Evolutionary conservation across 345 rosid genomes (phyloP), one percentile per base, ranked within the genome.

Genomic region (Leavenworthia alabamica): DNA sequence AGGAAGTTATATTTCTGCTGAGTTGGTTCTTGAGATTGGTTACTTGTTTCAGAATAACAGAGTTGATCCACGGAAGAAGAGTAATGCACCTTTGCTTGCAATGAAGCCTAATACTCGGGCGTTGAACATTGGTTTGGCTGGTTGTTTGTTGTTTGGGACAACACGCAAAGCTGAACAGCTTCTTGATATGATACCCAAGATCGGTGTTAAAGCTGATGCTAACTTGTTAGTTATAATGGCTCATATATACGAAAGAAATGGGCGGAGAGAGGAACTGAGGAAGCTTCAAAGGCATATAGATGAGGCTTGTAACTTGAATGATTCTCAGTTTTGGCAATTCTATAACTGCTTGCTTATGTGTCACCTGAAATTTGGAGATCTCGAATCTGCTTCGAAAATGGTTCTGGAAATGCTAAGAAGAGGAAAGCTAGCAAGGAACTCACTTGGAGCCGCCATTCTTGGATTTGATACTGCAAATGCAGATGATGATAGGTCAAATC

Each of bases 81-180:
- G 76, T 69, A 92, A 92, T 60, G 80, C 84, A 1, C 80, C 91
- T 53, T 73, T 92, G 71, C 80, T 92, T 73, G 81, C 83, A 20
- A 89, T 85, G 98, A 92, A 81, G 82, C 98, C 97, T 64, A 81
- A 86, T 66, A 75, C 94, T 5, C 75, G 33, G 44, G 71, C 84
- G 47, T 72, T 86, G 74, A 89, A 82, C 77, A 67, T 82, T 75
- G 97, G 86, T 72, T 75, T 92, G 68, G 81, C 86, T 5, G 93
- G 97, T 27, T 86, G 95, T 73, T 76, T 89, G 48, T 62, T 86
- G 84, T 89, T 79, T 50, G 89, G 84, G 61, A 79, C 78, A 39
- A 81, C 96, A n/a, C 79, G 97, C 60, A 93, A 93, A 80, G 94
- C 96, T 7, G 99, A 89, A 78, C 72, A 83, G 79, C 93, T 93